Conservation (phyloP, 129 eudicot species). For the Scalesia atractyloides region DNA sequence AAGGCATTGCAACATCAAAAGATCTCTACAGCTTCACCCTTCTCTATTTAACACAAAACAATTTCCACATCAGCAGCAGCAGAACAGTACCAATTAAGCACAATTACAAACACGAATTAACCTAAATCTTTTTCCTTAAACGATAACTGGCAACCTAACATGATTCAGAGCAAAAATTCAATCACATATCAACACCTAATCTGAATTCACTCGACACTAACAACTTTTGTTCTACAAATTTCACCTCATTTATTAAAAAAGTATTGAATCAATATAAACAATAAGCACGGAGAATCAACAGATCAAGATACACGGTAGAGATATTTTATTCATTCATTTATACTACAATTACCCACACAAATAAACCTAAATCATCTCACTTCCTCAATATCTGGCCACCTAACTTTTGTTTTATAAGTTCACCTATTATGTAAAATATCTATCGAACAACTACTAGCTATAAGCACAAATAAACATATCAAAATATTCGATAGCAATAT, state of each 20-base stretch:
- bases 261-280: not conserved
- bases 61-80: slow-evolving; percentile 4
- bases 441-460: not conserved
- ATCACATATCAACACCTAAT: not conserved
- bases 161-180: not conserved
- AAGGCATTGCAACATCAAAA: slow-evolving; percentile 60
- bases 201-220: slow-evolving; percentile 8
- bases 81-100: not conserved
- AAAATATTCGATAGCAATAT: not conserved
- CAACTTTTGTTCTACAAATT: not conserved
- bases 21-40: slow-evolving; percentile 29
- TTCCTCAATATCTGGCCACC: too few species aligned
- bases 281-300: slow-evolving; percentile 3
- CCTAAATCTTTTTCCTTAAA: slow-evolving; percentile 10
- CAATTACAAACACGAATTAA: slow-evolving; percentile 18
- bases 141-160: not conserved
- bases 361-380: too few species aligned
- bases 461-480: slow-evolving; percentile 12
- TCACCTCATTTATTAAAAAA: not conserved
- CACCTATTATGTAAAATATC: not conserved
- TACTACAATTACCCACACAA: not conserved
- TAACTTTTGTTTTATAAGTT: not conserved
- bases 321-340: slow-evolving; percentile 4
- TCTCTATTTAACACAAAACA: slow-evolving; percentile 15
- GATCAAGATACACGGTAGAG: not conserved